A percentile compares a stretch with the other conserved stretches of the same genome.
Evolutionary conservation across 2,329 filamentous ascomycete species (phyloP).

Genomic region (Pseudocercospora pini-densiflorae): DNA sequence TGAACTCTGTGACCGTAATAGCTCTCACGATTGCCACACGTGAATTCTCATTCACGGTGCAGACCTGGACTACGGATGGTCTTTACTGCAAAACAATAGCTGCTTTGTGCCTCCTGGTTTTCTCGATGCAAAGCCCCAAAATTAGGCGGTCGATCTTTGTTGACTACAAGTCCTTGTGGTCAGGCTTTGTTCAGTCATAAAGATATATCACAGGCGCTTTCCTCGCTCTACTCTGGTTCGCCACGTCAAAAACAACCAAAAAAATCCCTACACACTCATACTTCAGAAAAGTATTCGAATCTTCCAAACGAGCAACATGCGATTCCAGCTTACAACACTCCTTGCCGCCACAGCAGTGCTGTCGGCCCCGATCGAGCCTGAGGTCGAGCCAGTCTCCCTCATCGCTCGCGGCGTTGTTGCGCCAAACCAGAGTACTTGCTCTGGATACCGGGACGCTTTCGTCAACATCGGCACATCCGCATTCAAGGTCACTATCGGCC

Average conservation of each 20-base stretch:
- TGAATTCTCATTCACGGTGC: too few species aligned
- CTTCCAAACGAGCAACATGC: conserved; percentile 14
- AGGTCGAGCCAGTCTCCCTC: conserved; percentile 7
- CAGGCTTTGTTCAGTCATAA: not conserved
- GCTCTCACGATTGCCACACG: too few species aligned
- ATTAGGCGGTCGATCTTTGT: not conserved
- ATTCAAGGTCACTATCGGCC: conserved; percentile 24
- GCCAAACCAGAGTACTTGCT: conserved; percentile 17
- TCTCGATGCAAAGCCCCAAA: not conserved
- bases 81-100: not conserved
- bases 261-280: not conserved
- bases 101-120: not conserved
- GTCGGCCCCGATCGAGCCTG: conserved; percentile 1
- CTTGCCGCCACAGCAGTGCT: conserved; percentile 22
- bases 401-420: conserved; percentile 5
- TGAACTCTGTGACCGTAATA: too few species aligned
- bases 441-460: conserved; percentile 19
- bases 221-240: not conserved
- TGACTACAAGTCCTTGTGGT: not conserved
- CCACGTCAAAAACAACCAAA: not conserved
- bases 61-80: too few species aligned
- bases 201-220: not conserved
- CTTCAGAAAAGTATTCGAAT: not conserved
- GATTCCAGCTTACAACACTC: conserved; percentile 15
- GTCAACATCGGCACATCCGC: conserved; percentile 20